These are phyloP conservation scores for Acanthamoeba sp. DNA, from an alignment of 208 protist species.

Conservation along the genomic window DNA sequence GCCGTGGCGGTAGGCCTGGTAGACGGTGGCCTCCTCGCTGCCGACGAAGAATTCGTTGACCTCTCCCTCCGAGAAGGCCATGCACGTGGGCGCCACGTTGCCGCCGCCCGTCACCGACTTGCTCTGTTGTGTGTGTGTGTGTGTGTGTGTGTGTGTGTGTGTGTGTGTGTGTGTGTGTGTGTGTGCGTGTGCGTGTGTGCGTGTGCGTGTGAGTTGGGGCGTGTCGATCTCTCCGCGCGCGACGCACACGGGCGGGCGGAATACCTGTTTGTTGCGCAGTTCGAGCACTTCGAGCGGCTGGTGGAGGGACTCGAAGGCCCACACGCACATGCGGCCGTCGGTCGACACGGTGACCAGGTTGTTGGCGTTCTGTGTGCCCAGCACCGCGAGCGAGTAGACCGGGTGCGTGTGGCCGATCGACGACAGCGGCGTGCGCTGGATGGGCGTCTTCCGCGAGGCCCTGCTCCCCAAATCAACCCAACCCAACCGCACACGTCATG, in stretches of 20 bases:
- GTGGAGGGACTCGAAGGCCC: conserved; percentile 84
- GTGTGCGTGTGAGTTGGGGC: too few relatives aligned
- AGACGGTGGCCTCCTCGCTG: conserved; percentile 84
- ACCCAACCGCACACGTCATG: too few relatives aligned
- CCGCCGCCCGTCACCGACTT: conserved; percentile 46
- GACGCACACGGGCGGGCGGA: too few relatives aligned
- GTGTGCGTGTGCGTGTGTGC: too few relatives aligned
- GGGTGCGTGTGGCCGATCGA: conserved; percentile 82
- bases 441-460: conserved; percentile 72
- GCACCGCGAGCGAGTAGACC: conserved; percentile 83
- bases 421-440: conserved; percentile 82
- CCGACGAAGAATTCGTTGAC: conserved; percentile 85
- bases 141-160: neutral
- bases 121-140: too few relatives aligned
- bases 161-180: neutral
- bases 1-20: conserved; percentile 80
- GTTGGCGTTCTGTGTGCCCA: conserved; percentile 87
- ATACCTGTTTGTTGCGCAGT: conserved; percentile 68
- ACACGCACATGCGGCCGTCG: conserved; percentile 87
- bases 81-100: conserved; percentile 77
- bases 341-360: conserved; percentile 85
- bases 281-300: conserved; percentile 79
- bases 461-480: neutral
- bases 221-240: too few relatives aligned
- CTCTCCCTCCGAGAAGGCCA: conserved; percentile 84